Evolutionary conservation across 139 green algal species (phyloP).

Genomic region (Klebsormidium nitens): DNA sequence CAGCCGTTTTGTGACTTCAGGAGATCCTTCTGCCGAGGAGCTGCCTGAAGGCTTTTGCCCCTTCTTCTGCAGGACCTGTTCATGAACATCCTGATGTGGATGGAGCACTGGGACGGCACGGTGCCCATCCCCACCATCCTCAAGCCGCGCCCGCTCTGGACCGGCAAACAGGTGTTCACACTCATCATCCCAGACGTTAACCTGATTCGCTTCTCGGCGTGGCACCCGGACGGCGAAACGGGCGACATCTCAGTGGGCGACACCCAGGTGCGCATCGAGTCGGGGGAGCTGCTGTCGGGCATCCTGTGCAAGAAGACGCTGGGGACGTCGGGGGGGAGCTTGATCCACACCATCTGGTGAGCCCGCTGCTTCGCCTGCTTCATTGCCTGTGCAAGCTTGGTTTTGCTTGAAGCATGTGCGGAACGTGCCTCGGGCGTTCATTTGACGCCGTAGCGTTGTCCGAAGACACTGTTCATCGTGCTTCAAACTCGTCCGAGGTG

Average conservation of each 20-base stretch:
- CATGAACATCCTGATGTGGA: constrained; percentile 96
- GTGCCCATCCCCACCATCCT: constrained; percentile 89
- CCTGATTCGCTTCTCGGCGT: constrained; percentile 66
- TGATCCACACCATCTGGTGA: constrained; percentile 91
- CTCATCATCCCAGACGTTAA: constrained; percentile 88
- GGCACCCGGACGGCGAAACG: constrained; percentile 79
- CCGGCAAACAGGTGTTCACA: constrained; percentile 83
- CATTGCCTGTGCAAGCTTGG: too few relatives aligned
- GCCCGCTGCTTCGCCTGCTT: too few relatives aligned
- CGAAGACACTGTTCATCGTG: too few relatives aligned
- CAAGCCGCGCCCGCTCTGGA: constrained; percentile 94
- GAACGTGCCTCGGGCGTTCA: too few relatives aligned
- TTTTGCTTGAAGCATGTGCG: too few relatives aligned
- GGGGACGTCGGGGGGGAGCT: constrained; percentile 65
- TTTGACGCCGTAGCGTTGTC: too few relatives aligned
- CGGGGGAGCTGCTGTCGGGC: constrained; percentile 77
- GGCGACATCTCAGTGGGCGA: constrained; percentile 77
- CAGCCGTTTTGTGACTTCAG: too few relatives aligned
- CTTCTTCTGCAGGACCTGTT: constrained; percentile 69
- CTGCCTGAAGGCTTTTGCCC: too few relatives aligned
- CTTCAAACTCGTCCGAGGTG: too few relatives aligned
- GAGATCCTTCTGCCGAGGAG: too few relatives aligned
- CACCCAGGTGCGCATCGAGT: constrained; percentile 85
- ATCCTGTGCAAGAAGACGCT: constrained; percentile 96
- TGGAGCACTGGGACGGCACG: constrained; percentile 86